Evolutionary conservation across 2,329 filamentous ascomycete genomes (phyloP).

Genomic region (Raffaelea ambrosiae): DNA sequence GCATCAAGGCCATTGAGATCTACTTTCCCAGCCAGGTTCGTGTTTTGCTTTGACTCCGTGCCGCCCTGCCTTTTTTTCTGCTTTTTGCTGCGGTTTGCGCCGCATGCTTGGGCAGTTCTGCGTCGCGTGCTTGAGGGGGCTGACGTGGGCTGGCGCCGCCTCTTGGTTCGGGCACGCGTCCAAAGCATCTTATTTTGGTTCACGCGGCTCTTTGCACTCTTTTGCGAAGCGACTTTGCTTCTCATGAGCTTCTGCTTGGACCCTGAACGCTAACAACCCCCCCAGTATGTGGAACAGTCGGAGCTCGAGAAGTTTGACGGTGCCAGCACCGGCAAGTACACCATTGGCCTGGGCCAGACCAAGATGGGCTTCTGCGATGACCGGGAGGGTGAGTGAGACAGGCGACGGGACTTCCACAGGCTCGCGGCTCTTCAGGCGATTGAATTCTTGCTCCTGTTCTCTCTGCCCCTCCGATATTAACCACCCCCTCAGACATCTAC

Average conservation of each 20-base stretch:
- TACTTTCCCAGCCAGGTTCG: conserved; percentile 80
- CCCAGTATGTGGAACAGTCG: conserved; percentile 71
- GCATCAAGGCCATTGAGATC: conserved; percentile 88
- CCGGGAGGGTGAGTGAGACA: conserved; percentile 73
- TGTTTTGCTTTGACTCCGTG: too few relatives aligned
- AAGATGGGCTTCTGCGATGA: conserved; percentile 92
- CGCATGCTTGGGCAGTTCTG: too few relatives aligned
- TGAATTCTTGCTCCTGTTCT: background rate
- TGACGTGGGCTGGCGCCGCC: too few relatives aligned
- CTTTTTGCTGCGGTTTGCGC: background rate
- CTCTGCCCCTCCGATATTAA: conserved; percentile 1
- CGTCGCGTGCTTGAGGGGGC: too few relatives aligned
- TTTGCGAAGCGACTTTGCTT: too few relatives aligned
- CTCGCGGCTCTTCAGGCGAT: background rate
- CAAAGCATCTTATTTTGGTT: too few relatives aligned
- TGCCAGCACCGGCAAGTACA: conserved; percentile 76
- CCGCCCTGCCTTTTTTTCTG: background rate
- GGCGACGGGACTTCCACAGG: too few relatives aligned
- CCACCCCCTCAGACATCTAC: conserved; percentile 62
- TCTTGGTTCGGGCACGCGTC: too few relatives aligned
- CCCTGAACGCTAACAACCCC: background rate
- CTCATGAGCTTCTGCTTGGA: too few relatives aligned
- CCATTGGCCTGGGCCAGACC: conserved; percentile 82
- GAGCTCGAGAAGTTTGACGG: conserved; percentile 85
- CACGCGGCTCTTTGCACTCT: too few relatives aligned